Evolutionary conservation across 805 yeast species (phyloP), one percentile per base, ranked within the genome.

Genomic region (Saccharomyces eubayanus): DNA sequence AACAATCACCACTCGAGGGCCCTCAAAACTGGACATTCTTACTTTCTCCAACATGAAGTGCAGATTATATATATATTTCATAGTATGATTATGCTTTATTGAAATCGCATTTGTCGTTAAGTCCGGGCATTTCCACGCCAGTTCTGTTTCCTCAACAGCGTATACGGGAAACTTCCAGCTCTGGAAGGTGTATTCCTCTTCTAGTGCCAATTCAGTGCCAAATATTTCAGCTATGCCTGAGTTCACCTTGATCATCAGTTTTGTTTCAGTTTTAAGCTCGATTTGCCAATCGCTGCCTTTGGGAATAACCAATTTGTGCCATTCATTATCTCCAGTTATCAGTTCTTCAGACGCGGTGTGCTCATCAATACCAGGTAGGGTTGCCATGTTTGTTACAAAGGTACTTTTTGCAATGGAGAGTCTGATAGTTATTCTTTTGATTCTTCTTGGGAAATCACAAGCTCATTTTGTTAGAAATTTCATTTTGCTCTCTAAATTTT

Each of bases 181-280:
- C 28, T 72, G 68, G 62, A 87, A 83, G 2, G 70, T 65, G 61
- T 82, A 85, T 24, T 82, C 87, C 0, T 77, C 74, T 54, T 86
- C 88, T 46, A 77, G 74, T 2, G 97, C 87, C 27, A 94, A 77
- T 67, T 94, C 99, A 2, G 97, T 89, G 27, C 99, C 99, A 69
- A 86, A 89, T 9, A 90, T 79, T 71, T 94, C 99, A 1, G 89
- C 96, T 2, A 83, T 77, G 3, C 99, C 99, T 11, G 72, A 62
- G n/a, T 69, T 62, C 10, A 73, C 70, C 40, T 71, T 66, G 14
- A 76, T 63, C 5, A 70, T 64, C 50, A 77, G 49, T 53, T 59
- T 63, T 27, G 67, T 74, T 60, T 80, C 82, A 61, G 58, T 70
- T 61, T 56, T 76, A 6, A 68, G 54, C n/a, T 62, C 63, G n/a